These are phyloP conservation scores for Casuarina equisetifolia DNA, from an alignment of 306 rosid genomes.

Conservation along the genomic window DNA sequence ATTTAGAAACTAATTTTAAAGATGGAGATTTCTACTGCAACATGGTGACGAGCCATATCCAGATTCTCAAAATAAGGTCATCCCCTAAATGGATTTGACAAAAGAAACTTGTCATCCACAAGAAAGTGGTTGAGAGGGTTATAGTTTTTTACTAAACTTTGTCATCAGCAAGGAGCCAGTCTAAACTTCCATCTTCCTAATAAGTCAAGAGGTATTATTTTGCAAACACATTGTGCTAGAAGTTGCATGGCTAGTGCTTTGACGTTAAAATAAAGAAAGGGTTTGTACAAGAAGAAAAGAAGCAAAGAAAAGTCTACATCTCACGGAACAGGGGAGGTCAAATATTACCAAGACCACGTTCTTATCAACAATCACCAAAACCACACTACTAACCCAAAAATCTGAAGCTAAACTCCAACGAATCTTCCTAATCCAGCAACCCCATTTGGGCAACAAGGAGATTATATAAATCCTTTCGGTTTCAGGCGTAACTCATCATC, in stretches of 20 bases:
- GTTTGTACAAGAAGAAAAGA: neutral
- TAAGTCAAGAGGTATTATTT: too few species aligned
- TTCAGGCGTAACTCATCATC: conserved; percentile 27
- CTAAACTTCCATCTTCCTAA: too few species aligned
- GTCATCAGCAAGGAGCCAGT: too few species aligned
- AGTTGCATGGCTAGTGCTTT: neutral
- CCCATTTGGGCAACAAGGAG: conserved; percentile 13
- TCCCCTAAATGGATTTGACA: too few species aligned
- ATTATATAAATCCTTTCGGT: conserved; percentile 23
- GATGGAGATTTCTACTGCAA: too few species aligned
- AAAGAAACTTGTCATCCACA: too few species aligned
- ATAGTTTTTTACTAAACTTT: too few species aligned
- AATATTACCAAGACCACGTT: conserved; percentile 49
- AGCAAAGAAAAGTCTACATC: neutral
- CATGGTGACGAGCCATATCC: too few species aligned
- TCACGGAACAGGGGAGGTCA: conserved; percentile 20
- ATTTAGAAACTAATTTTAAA: too few species aligned
- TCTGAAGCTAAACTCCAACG: conserved; percentile 32
- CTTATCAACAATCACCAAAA: conserved; percentile 46
- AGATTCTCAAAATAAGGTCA: too few species aligned
- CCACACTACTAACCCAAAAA: conserved; percentile 25
- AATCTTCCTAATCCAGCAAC: conserved; percentile 55
- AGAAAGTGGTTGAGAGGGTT: too few species aligned
- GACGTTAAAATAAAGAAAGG: neutral
- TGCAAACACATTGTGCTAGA: neutral